A percentile compares a stretch with the other conserved stretches of the same genome.
phyloP scores from a whole-genome alignment of 1,139 yeast species.

The Pichia sp. region DNA sequence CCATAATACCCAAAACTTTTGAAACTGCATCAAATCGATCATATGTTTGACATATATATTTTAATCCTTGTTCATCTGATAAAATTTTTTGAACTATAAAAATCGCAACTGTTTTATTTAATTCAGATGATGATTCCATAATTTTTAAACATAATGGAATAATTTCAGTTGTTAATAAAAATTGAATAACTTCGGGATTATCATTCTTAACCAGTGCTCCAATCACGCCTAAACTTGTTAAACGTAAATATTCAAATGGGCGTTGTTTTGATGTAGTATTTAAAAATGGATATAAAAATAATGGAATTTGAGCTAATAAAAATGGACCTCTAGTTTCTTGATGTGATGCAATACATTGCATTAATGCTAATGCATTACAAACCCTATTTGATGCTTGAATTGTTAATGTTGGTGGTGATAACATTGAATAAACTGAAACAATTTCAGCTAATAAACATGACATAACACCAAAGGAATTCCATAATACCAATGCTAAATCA shows the following conservation, averaged over 20 bases:
- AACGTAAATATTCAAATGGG: conserved; percentile 85
- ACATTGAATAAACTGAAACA: conserved; percentile 78
- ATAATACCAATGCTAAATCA: conserved; percentile 83
- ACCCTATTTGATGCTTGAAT: conserved; percentile 89
- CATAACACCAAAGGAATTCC: conserved; percentile 98
- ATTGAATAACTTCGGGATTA: conserved; percentile 89
- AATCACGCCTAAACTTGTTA: conserved; percentile 91
- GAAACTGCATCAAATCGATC: conserved; percentile 94
- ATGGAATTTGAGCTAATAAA: conserved; percentile 83
- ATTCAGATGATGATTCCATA: conserved; percentile 92
- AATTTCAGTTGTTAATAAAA: conserved; percentile 85
- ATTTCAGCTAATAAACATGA: conserved; percentile 86
- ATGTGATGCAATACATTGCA: conserved; percentile 96
- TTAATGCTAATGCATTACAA: conserved; percentile 87
- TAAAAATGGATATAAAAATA: conserved; percentile 86
- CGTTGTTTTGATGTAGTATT: conserved; percentile 88
- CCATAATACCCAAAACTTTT: conserved; percentile 81
- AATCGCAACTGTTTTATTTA: conserved; percentile 92
- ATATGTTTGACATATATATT: conserved; percentile 88
- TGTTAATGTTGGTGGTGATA: conserved; percentile 81
- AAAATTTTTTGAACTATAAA: conserved; percentile 89
- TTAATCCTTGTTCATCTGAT: conserved; percentile 84
- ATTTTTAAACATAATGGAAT: conserved; percentile 90
- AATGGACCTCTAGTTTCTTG: conserved; percentile 81
- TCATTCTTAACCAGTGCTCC: conserved; percentile 96